A percentile compares a stretch with the other conserved stretches of the same genome.
Conservation (phyloP, 2,329 filamentous ascomycete genomes). For the Arthroderma uncinatum region DNA sequence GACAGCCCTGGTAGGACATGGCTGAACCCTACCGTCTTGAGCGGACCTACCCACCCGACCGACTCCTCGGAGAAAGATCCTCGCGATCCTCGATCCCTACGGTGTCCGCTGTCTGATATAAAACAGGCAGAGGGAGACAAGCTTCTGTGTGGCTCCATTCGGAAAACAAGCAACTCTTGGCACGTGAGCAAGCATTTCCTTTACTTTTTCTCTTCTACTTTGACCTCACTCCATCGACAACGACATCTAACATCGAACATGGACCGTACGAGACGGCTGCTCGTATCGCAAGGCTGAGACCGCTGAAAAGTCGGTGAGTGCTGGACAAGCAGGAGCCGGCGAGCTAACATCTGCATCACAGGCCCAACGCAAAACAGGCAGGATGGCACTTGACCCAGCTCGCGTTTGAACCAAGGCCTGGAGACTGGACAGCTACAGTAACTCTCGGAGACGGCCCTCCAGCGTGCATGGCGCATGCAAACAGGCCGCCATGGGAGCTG, state of each 20-base stretch:
- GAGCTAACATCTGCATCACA: background rate
- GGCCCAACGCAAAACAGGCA: background rate
- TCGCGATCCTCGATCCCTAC: too few relatives aligned
- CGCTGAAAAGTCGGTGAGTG: background rate
- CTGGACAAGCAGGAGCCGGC: background rate
- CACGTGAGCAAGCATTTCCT: background rate
- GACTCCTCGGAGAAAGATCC: background rate
- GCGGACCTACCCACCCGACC: background rate
- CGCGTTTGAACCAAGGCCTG: too few relatives aligned
- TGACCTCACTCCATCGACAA: background rate
- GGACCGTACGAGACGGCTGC: too few relatives aligned
- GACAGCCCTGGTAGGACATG: background rate
- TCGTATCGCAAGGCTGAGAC: background rate
- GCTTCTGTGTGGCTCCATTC: background rate
- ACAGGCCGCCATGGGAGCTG: background rate
- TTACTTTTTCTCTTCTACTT: background rate
- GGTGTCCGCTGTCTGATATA: background rate
- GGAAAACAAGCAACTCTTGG: conserved; percentile 4
- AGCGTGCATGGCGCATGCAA: background rate
- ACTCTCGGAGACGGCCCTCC: too few relatives aligned
- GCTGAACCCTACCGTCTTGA: background rate
- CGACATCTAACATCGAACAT: background rate
- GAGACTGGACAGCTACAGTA: too few relatives aligned
- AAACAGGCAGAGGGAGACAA: background rate
- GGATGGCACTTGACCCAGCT: background rate